Evolutionary conservation across 176 grass and related monocot genomes (phyloP), one percentile per base, ranked within the genome.

Genomic region (Pontederia paniculata): DNA sequence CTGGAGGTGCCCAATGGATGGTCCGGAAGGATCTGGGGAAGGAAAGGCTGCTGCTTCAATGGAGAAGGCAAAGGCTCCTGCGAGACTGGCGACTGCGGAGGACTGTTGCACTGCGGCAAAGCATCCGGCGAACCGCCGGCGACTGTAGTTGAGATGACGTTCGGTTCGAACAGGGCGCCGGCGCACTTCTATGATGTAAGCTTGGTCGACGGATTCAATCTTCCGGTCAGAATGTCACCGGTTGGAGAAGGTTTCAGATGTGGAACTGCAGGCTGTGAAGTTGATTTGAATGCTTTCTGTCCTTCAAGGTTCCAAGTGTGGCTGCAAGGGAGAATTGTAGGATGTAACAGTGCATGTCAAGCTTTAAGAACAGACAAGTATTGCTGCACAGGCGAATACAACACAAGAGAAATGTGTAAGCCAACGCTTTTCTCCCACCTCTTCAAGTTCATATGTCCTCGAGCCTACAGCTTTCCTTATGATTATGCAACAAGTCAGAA

Each of bases 381-480:
- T 71, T 96, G 91, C 79, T 96, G 91, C 73, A 86, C 70, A 0
- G 91, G 91, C 9, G 68, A 86, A 0, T 89, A 81, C 55, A 76
- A 44, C 0, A 78, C 86, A 50, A 74, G 82, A 47, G 28, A 70
- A 10, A 70, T 16, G 54, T 96, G 91, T 64, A 80, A 77, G 25
- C 82, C 91, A 3, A 96, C 51, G 14, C 63, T 96, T 0, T 96
- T 86, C 76, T 80, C 91, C 1, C 86, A 86, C 44, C 64, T 96
- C 15, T 96, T 96, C 86, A 89, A 96, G 82, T 77, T 86, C 15
- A 80, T 96, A 19, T 96, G 91, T 59, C 90, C 90, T 5, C 67
- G 60, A 46, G 91, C 91, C 0, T 96, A 96, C 67, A 96, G 85
- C 66, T 96, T 86, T 52, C 82, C 91, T 12, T 87, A 79, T 59